Evolutionary conservation across 1,284 basidiomycete genomes (phyloP), one percentile per base, ranked within the genome.

Genomic region (Cutaneotrichosporon spelunceum): DNA sequence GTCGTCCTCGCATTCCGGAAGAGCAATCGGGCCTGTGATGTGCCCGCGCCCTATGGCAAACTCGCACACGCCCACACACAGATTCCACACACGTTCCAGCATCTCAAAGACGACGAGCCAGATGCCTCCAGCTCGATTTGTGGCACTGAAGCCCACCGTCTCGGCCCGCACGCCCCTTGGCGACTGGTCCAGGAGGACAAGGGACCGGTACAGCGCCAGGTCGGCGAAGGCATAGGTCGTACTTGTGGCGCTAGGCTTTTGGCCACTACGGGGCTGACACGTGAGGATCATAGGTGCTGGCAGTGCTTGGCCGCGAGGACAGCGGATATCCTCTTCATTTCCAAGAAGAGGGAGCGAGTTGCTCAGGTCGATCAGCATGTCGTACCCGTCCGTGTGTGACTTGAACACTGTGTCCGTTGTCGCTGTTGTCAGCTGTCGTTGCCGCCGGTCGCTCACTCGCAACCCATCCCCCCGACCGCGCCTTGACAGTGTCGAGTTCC

Each of bases 21-120:
- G 62, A 14, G 56, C 54, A 7, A 72, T 55, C 7, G 59, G 58
- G 3, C 67, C 67, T 1, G 63, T 68, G 2, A 69, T 63, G 6
- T 50, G 27, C 4, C 73, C 75, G 10, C 69, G 59, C 4, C 74
- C 76, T 1, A 75, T 59, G 2, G 76, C 76, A 56, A 72, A 78
- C 61, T 73, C 74, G 66, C 76, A 78, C 33, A 78, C 73, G 14
- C 76, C 76, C 6, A 70, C 66, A 63, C 76, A 78, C 2, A 78
- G 57, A 26, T 62, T 61, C 70, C 72, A 78, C 16, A 72, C 53
- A 21, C 66, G 56, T 55, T 72, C 70, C 16, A 73, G 56, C 26
- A 78, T 36, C 60, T 74, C 72, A 30, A 73, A 75, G 29, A 71
- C 68, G 21, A 75, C 33, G 16, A 78, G 60, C 76, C 76, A 78